A percentile compares a stretch with the other conserved stretches of the same genome.
phyloP scores from a whole-genome alignment of 148 eudicot genomes.

The Agrostemma githago region DNA sequence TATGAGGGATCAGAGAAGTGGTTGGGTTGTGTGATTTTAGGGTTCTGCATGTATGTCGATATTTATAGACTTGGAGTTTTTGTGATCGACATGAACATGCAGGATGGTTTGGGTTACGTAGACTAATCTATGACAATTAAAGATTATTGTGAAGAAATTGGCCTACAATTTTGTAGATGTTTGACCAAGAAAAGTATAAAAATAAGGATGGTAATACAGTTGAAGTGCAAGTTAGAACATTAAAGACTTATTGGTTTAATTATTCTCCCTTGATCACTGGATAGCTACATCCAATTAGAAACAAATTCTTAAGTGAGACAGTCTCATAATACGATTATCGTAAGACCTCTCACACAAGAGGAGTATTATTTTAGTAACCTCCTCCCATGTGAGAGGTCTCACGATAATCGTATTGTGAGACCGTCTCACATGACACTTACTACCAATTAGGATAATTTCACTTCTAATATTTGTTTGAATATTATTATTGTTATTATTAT shows the following conservation, averaged over 20 bases:
- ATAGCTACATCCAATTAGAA: background rate
- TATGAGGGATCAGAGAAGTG: background rate
- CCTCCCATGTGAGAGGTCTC: no score
- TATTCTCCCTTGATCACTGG: background rate
- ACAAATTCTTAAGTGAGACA: no score
- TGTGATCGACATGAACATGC: background rate
- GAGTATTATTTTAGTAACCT: no score
- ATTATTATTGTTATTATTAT: no score
- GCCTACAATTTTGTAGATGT: constrained; percentile 7
- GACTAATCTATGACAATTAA: background rate
- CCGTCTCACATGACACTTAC: no score
- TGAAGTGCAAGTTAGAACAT: background rate
- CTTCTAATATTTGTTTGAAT: no score
- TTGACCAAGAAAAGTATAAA: constrained; percentile 11
- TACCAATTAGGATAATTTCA: no score
- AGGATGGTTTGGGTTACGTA: background rate
- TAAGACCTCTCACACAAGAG: no score
- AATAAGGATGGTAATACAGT: constrained; percentile 4
- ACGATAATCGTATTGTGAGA: no score
- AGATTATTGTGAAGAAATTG: background rate
- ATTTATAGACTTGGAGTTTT: background rate
- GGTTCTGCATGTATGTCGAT: background rate
- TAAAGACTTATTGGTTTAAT: background rate
- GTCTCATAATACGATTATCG: no score
- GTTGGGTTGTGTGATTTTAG: background rate